A percentile compares a stretch with the other conserved stretches of the same genome.
These are phyloP conservation scores for Prorocentrum cordatum DNA, from an alignment of 169 alveolate genomes.

Conservation along the genomic window DNA sequence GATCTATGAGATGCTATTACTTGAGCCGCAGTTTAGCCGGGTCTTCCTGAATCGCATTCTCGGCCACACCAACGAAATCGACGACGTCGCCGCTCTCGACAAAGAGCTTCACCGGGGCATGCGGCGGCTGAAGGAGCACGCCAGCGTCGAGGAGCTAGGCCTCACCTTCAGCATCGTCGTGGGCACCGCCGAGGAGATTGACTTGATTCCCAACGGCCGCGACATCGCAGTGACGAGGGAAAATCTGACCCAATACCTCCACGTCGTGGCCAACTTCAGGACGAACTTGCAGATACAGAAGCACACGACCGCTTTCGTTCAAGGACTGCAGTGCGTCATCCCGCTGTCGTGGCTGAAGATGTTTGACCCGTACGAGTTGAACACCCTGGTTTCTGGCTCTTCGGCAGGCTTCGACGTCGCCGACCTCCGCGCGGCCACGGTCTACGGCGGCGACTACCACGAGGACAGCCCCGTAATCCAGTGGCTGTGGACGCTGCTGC, in stretches of 20 bases:
- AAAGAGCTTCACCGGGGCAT: constrained; percentile 21
- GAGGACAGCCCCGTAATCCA: constrained; percentile 43
- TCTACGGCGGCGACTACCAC: constrained; percentile 39
- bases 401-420: constrained; percentile 29
- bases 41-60: constrained; percentile 82
- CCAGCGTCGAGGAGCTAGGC: constrained; percentile 23
- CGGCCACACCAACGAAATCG: constrained; percentile 78
- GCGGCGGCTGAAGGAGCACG: constrained; percentile 51
- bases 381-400: constrained; percentile 41
- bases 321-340: neutral
- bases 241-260: constrained; percentile 52
- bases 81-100: constrained; percentile 50
- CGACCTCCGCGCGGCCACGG: constrained; percentile 45
- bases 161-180: constrained; percentile 29
- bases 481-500: constrained; percentile 44
- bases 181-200: constrained; percentile 18
- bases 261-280: constrained; percentile 58
- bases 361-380: constrained; percentile 46
- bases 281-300: constrained; percentile 57
- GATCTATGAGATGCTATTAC: constrained; percentile 84
- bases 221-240: constrained; percentile 17
- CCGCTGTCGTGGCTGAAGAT: constrained; percentile 64
- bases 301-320: neutral
- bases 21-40: constrained; percentile 85
- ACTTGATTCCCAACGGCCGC: constrained; percentile 43